Percentiles rank a stretch among this genome's conserved stretches.
Conservation (phyloP, 345 rosid genomes). For the Melaleuca quinquenervia region DNA sequence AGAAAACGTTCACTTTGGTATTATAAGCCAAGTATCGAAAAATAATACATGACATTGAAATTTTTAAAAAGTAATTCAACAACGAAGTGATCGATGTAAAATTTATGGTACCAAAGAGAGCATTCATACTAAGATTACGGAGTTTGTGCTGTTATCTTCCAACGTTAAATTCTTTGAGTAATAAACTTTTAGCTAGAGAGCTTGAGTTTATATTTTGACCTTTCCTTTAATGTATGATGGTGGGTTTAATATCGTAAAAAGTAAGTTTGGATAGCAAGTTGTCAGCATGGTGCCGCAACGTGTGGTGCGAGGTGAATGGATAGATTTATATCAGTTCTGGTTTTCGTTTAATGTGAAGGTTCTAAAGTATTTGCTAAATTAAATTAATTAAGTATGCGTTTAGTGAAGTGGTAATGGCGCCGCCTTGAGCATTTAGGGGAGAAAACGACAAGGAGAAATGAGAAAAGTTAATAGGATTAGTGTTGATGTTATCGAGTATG, state of each 20-base stretch:
- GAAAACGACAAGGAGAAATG: neutral
- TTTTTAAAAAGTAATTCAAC: neutral
- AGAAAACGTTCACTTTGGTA: accelerated
- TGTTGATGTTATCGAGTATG: neutral
- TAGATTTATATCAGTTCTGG: neutral
- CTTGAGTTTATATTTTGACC: neutral
- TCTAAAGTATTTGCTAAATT: neutral
- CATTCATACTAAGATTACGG: neutral
- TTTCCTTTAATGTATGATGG: no score
- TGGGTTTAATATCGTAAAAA: neutral
- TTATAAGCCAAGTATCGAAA: accelerated
- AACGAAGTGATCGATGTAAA: neutral
- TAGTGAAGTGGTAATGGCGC: neutral
- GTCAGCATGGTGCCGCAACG: neutral
- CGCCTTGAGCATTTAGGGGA: neutral
- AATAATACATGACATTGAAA: neutral
- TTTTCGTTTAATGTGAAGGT: neutral
- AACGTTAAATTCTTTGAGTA: neutral
- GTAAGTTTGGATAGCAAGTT: neutral
- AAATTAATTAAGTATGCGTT: neutral
- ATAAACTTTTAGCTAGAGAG: neutral
- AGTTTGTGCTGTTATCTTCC: no score
- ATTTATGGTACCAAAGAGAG: neutral
- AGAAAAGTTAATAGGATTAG: neutral
- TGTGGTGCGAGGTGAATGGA: neutral